These are phyloP conservation scores for Ormosia semicastrata DNA, from an alignment of 306 rosid genomes.

Conservation along the genomic window DNA sequence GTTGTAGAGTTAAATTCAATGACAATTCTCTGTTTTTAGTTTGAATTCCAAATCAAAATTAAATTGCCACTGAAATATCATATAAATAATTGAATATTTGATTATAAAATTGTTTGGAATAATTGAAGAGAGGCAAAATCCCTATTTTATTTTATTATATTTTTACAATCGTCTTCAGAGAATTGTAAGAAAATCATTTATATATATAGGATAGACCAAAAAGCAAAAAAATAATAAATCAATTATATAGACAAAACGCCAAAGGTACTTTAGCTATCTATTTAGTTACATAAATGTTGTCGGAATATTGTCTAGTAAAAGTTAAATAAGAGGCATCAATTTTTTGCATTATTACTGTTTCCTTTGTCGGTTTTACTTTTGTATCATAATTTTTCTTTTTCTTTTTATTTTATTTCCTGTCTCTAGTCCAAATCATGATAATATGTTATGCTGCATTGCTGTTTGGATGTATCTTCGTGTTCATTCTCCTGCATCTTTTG, in stretches of 20 bases:
- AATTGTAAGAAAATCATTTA: background rate
- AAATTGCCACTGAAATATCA: background rate
- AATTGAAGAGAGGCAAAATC: background rate
- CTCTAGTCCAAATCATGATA: constrained; percentile 24
- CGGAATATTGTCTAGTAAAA: constrained; percentile 37
- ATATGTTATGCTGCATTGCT: background rate
- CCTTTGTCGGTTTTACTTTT: constrained; percentile 33
- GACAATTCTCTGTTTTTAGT: background rate
- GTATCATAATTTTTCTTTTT: constrained; percentile 5
- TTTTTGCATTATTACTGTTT: constrained; percentile 32
- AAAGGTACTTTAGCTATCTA: constrained; percentile 24
- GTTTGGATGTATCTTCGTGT: background rate
- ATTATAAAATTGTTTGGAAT: background rate
- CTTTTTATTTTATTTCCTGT: background rate
- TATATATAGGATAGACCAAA: background rate
- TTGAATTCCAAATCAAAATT: background rate
- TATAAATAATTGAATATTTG: background rate
- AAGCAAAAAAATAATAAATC: no score
- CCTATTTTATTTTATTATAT: background rate
- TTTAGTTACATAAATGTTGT: constrained; percentile 33
- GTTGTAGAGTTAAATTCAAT: background rate
- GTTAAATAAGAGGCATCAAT: constrained; percentile 24
- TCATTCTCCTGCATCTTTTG: background rate
- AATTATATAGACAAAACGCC: constrained; percentile 15
- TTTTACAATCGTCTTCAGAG: background rate